Percentiles rank a stretch among this genome's conserved stretches.
These are phyloP conservation scores for Tritrichomonas musculus DNA, from an alignment of 208 protist genomes.

Conservation along the genomic window DNA sequence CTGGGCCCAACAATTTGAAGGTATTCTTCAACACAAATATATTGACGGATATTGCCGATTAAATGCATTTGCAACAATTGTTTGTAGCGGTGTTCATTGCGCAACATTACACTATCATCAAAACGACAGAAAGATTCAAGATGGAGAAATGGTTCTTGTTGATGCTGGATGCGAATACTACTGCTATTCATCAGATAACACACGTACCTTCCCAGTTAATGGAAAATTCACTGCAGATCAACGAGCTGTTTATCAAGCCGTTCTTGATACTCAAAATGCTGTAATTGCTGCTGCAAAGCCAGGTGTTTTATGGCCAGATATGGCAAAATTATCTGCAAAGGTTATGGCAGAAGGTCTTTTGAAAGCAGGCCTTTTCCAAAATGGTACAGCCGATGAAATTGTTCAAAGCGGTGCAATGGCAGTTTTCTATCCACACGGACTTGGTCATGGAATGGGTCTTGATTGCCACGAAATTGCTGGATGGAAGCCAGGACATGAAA, in stretches of 20 bases:
- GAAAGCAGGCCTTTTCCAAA: slow-evolving; percentile 32
- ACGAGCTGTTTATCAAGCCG: slow-evolving; percentile 51
- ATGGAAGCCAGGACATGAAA: slow-evolving; percentile 31
- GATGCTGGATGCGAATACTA: slow-evolving; percentile 56
- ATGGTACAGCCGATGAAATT: slow-evolving; percentile 39
- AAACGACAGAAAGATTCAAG: slow-evolving; percentile 43
- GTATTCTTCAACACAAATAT: not conserved
- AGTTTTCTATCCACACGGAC: slow-evolving; percentile 49
- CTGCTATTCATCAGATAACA: slow-evolving; percentile 57
- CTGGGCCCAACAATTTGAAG: slow-evolving; percentile 34
- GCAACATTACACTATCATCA: slow-evolving; percentile 55
- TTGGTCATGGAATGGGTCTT: slow-evolving; percentile 53
- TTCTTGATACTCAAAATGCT: slow-evolving; percentile 47
- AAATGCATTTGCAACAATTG: slow-evolving; percentile 52
- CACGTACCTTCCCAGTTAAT: slow-evolving; percentile 53
- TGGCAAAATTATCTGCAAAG: slow-evolving; percentile 36
- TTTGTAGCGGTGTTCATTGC: slow-evolving; percentile 44
- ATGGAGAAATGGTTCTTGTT: slow-evolving; percentile 53
- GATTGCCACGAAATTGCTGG: slow-evolving; percentile 52
- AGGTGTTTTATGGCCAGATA: slow-evolving; percentile 44
- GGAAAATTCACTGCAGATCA: slow-evolving; percentile 52
- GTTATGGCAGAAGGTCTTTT: slow-evolving; percentile 33
- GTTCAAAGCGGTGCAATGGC: slow-evolving; percentile 31
- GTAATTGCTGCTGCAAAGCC: slow-evolving; percentile 43
- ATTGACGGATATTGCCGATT: slow-evolving; percentile 15